These are phyloP conservation scores for Diaporthe citrichinensis DNA, from an alignment of 2,329 filamentous ascomycete species.

Conservation along the genomic window DNA sequence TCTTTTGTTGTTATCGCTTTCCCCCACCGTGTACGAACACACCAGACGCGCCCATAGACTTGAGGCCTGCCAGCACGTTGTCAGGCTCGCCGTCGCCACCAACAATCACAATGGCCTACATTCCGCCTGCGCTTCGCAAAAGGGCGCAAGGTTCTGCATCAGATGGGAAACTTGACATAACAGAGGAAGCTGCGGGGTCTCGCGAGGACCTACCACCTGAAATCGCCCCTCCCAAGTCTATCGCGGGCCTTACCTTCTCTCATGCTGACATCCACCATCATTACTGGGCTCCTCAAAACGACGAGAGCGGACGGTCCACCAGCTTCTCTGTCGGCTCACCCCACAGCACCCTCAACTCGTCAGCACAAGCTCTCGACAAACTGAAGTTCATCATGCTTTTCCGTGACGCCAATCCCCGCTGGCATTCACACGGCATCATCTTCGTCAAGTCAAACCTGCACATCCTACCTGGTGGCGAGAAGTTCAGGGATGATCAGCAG, in stretches of 20 bases:
- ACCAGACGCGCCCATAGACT: not conserved
- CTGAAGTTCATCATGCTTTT: not conserved
- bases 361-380: not conserved
- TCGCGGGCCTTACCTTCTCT: not conserved
- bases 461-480: slow-evolving; percentile 6
- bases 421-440: not conserved
- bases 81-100: not conserved
- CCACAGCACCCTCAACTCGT: not conserved
- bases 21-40: not conserved
- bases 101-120: slow-evolving; percentile 9
- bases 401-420: not conserved
- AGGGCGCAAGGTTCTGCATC: not conserved
- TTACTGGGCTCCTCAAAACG: not conserved
- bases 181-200: not conserved
- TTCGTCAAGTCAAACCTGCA: not conserved
- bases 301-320: no score
- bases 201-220: not conserved
- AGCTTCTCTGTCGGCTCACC: no score
- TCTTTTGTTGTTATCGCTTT: not conserved
- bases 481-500: not conserved
- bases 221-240: not conserved
- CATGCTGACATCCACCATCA: not conserved
- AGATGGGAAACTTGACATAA: not conserved
- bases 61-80: not conserved
- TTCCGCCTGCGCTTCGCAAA: slow-evolving; percentile 1